Evolutionary conservation across 202 grass and related monocot genomes (phyloP).

Genomic region (Dendrocalamus latiflorus): DNA sequence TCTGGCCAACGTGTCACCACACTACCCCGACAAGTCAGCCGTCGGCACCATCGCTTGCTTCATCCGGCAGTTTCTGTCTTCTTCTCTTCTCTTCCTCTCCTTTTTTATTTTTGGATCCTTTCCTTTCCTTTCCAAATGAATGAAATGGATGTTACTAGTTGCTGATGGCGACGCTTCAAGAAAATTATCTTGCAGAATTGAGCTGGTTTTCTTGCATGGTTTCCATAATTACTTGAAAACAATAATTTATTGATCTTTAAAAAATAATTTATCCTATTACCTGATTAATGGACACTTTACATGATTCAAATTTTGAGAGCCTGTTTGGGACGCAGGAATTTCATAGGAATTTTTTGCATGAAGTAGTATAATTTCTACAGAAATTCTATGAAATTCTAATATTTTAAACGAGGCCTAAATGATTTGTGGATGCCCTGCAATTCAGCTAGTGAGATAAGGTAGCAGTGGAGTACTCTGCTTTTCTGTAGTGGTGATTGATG

Average conservation of each 20-base stretch:
- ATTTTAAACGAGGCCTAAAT: not conserved
- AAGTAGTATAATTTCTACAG: too few species aligned
- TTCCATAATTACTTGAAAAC: not conserved
- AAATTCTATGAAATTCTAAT: too few species aligned
- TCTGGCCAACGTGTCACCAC: conserved; percentile 12
- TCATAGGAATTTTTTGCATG: too few species aligned
- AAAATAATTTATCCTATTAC: not conserved
- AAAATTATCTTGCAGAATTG: not conserved
- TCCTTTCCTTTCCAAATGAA: not conserved
- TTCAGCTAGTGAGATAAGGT: not conserved
- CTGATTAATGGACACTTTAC: not conserved
- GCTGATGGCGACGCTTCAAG: not conserved
- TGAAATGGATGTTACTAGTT: not conserved
- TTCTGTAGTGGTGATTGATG: not conserved
- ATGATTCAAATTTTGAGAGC: not conserved
- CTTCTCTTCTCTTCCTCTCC: not conserved
- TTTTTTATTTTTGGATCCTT: not conserved
- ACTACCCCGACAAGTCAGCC: not conserved
- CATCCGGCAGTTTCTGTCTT: not conserved
- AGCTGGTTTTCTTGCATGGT: not conserved
- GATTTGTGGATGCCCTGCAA: not conserved
- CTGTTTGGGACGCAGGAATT: too few species aligned
- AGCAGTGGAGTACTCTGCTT: not conserved
- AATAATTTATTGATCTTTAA: not conserved
- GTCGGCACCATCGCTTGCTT: not conserved